These are phyloP conservation scores for Thermothelomyces thermophilus DNA, from an alignment of 2,329 filamentous ascomycete genomes.

Conservation along the genomic window DNA sequence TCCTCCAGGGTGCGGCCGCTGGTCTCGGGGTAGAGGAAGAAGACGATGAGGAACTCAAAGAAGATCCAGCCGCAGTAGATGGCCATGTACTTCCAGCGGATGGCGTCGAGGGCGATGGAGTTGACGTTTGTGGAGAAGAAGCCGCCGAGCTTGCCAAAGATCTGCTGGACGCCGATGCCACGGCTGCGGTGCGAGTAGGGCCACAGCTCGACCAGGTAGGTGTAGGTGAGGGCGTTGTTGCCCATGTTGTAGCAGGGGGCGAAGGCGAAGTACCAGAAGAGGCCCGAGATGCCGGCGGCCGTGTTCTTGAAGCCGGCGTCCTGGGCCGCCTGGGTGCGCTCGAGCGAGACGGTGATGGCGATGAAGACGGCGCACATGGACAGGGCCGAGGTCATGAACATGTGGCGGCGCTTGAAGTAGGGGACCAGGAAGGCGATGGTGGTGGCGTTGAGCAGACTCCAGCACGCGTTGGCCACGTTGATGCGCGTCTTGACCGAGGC, in stretches of 20 bases:
- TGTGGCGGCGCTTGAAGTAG: slow-evolving; percentile 38
- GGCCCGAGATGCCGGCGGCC: slow-evolving; percentile 32
- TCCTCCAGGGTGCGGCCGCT: slow-evolving; percentile 7
- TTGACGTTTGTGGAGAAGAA: slow-evolving; percentile 9
- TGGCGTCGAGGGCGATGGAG: slow-evolving; percentile 1
- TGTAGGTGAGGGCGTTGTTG: slow-evolving; percentile 59
- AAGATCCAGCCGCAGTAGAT: slow-evolving; percentile 8
- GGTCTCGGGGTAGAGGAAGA: slow-evolving; percentile 4
- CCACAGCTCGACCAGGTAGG: neutral
- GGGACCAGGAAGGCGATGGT: slow-evolving; percentile 37
- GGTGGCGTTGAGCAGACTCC: slow-evolving; percentile 38
- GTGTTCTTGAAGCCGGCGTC: slow-evolving; percentile 21
- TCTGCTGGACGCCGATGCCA: slow-evolving; percentile 5
- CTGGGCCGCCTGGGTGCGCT: slow-evolving; percentile 16
- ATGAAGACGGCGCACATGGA: slow-evolving; percentile 47
- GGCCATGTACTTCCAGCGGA: slow-evolving; percentile 1
- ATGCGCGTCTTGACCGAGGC: slow-evolving; percentile 19
- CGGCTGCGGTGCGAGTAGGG: slow-evolving; percentile 4
- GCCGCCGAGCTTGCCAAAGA: slow-evolving; percentile 2
- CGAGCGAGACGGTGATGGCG: slow-evolving; percentile 21
- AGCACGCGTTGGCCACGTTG: slow-evolving; percentile 41
- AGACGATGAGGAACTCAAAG: slow-evolving; percentile 4
- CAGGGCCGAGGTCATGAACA: slow-evolving; percentile 32
- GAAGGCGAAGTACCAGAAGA: slow-evolving; percentile 56
- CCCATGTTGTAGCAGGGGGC: slow-evolving; percentile 55